These are phyloP conservation scores for Auriscalpium orientale DNA, from an alignment of 768 basidiomycete genomes.

Conservation along the genomic window DNA sequence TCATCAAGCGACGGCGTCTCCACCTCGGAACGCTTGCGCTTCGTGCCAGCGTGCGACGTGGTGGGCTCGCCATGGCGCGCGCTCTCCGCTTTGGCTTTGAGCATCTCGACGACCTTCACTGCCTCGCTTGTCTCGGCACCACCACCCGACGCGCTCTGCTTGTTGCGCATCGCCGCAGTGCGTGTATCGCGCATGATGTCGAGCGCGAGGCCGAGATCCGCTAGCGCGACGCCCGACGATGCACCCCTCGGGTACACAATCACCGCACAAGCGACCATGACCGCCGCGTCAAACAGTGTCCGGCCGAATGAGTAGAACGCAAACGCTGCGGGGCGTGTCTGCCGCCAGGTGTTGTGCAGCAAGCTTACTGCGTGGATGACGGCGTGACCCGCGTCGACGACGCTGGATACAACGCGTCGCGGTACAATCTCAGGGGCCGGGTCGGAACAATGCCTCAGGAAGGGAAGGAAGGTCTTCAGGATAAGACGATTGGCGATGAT, in stretches of 20 bases:
- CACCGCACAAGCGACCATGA: constrained; percentile 56
- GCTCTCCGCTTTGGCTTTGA: constrained; percentile 29
- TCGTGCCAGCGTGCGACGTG: constrained; percentile 24
- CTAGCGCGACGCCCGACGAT: constrained; percentile 40
- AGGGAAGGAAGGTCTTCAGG: constrained; percentile 61
- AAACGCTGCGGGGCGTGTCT: constrained; percentile 38
- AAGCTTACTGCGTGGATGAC: constrained; percentile 47
- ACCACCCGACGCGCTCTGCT: constrained; percentile 19
- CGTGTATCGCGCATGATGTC: constrained; percentile 32
- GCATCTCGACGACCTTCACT: constrained; percentile 7
- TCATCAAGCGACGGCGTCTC: constrained; percentile 19
- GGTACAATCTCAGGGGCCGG: constrained; percentile 25
- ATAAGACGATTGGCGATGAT: constrained; percentile 55
- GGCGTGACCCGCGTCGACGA: constrained; percentile 57
- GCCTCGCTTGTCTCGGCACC: constrained; percentile 29
- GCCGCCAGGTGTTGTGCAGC: constrained; percentile 34
- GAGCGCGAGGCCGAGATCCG: constrained; percentile 37
- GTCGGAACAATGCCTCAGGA: constrained; percentile 32
- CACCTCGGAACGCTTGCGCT: constrained; percentile 37
- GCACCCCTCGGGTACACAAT: constrained; percentile 44
- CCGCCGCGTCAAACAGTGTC: constrained; percentile 57
- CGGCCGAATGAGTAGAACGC: constrained; percentile 55
- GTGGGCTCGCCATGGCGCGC: constrained; percentile 17
- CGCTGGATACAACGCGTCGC: constrained; percentile 49
- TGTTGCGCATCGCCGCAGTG: constrained; percentile 20